These are phyloP conservation scores for Aspergillus coremiiformis DNA, from an alignment of 495 filamentous ascomycete species.

Conservation along the genomic window DNA sequence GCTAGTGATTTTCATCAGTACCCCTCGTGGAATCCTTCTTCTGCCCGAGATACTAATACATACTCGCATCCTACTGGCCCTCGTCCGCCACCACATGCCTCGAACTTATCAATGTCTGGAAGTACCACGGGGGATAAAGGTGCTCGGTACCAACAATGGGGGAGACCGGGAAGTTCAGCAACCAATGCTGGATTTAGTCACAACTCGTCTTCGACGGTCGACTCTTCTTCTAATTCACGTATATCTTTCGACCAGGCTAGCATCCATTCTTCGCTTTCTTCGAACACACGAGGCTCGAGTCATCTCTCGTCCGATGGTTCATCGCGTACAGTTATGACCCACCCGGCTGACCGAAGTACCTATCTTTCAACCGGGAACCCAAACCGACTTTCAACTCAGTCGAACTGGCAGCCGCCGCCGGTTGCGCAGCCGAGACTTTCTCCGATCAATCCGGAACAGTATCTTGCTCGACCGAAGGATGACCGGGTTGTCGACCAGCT, in stretches of 20 bases:
- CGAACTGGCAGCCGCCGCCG: slow-evolving; percentile 32
- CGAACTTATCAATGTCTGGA: slow-evolving; percentile 59
- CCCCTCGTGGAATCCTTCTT: slow-evolving; percentile 58
- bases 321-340: slow-evolving; percentile 47
- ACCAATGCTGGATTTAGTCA: slow-evolving; percentile 52
- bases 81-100: slow-evolving; percentile 59
- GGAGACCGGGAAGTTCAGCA: slow-evolving; percentile 47
- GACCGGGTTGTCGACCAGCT: slow-evolving; percentile 85
- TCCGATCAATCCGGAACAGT: slow-evolving; percentile 36
- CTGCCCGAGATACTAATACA: slow-evolving; percentile 35
- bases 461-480: slow-evolving; percentile 66
- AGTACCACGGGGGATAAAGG: slow-evolving; percentile 56
- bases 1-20: slow-evolving; percentile 86
- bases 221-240: slow-evolving; percentile 63
- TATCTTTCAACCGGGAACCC: slow-evolving; percentile 21
- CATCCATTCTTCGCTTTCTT: slow-evolving; percentile 53
- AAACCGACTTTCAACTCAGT: slow-evolving; percentile 29
- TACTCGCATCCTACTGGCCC: slow-evolving; percentile 57
- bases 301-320: slow-evolving; percentile 58
- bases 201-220: slow-evolving; percentile 58
- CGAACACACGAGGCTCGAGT: slow-evolving; percentile 54
- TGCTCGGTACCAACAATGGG: slow-evolving; percentile 68
- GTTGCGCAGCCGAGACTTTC: slow-evolving; percentile 35
- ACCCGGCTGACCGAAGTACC: slow-evolving; percentile 34
- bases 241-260: slow-evolving; percentile 64